Evolutionary conservation across 1,284 basidiomycete genomes (phyloP).

Genomic region (Trametes versicolor): DNA sequence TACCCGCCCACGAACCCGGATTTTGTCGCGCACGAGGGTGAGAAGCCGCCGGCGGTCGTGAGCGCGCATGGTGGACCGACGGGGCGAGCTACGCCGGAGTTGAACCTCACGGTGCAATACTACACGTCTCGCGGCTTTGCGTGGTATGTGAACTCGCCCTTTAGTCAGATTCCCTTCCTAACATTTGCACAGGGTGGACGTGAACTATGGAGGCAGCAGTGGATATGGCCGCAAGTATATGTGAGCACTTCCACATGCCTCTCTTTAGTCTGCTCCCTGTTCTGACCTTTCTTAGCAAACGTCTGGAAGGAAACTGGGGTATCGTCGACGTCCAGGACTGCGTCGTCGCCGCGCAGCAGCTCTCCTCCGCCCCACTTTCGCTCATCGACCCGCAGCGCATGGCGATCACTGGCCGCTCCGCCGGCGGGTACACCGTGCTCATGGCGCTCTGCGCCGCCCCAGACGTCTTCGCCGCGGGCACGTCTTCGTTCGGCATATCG

Average conservation of each 20-base stretch:
- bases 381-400: slow-evolving; percentile 66
- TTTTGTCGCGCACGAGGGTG: slow-evolving; percentile 59
- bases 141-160: slow-evolving; percentile 52
- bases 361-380: slow-evolving; percentile 53
- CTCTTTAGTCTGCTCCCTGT: not conserved
- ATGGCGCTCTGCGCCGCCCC: slow-evolving; percentile 47
- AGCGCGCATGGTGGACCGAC: slow-evolving; percentile 78
- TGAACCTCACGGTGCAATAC: slow-evolving; percentile 65
- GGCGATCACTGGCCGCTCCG: slow-evolving; percentile 62
- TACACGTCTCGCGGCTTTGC: slow-evolving; percentile 76
- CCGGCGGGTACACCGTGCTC: slow-evolving; percentile 63
- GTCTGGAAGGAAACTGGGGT: slow-evolving; percentile 73
- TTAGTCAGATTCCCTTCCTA: not conserved
- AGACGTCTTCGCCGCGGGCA: slow-evolving; percentile 51
- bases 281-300: slow-evolving; percentile 49
- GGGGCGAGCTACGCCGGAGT: slow-evolving; percentile 50
- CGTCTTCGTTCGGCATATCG: slow-evolving; percentile 56
- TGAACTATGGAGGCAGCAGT: slow-evolving; percentile 77
- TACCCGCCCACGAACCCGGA: slow-evolving; percentile 71
- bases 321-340: slow-evolving; percentile 72
- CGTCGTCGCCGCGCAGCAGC: slow-evolving; percentile 58
- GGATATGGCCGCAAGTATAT: slow-evolving; percentile 70
- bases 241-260: slow-evolving; percentile 40
- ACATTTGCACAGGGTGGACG: slow-evolving; percentile 59
- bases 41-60: slow-evolving; percentile 73